Conservation (phyloP, 2,329 filamentous ascomycete species). For the Fusarium sp. region DNA sequence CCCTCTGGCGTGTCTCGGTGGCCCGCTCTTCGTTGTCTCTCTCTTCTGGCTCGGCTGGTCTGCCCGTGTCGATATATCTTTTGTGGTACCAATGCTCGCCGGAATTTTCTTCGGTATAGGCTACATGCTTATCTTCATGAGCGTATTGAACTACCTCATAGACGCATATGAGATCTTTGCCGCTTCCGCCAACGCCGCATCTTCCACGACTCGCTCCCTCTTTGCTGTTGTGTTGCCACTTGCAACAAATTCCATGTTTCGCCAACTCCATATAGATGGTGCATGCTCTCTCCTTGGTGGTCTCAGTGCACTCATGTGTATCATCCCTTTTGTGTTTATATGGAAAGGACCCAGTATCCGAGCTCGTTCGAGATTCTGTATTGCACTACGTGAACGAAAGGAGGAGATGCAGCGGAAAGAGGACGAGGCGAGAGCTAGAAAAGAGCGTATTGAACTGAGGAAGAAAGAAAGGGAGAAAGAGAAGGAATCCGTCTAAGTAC, state of each 20-base stretch:
- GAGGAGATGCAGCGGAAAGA: constrained; percentile 57
- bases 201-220: constrained; percentile 91
- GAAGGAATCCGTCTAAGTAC: constrained; percentile 19
- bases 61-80: constrained; percentile 59
- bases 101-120: constrained; percentile 71
- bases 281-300: constrained; percentile 65
- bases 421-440: constrained; percentile 50
- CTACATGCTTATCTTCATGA: constrained; percentile 72
- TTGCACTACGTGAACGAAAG: constrained; percentile 65
- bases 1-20: constrained; percentile 76
- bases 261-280: constrained; percentile 58
- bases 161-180: constrained; percentile 76
- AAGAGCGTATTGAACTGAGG: constrained; percentile 39
- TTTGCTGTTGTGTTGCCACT: constrained; percentile 80
- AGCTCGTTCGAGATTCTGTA: constrained; percentile 69
- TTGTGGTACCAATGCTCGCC: constrained; percentile 67
- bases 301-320: constrained; percentile 61
- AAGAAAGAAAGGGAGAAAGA: constrained; percentile 37
- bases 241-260: constrained; percentile 63
- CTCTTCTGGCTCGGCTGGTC: constrained; percentile 73
- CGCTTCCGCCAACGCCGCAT: constrained; percentile 82
- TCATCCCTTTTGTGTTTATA: constrained; percentile 64
- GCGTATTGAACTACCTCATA: constrained; percentile 71
- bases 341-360: constrained; percentile 67
- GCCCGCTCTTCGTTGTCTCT: constrained; percentile 68